Evolutionary conservation across 768 basidiomycete species (phyloP).

Genomic region (Suillus subaureus): DNA sequence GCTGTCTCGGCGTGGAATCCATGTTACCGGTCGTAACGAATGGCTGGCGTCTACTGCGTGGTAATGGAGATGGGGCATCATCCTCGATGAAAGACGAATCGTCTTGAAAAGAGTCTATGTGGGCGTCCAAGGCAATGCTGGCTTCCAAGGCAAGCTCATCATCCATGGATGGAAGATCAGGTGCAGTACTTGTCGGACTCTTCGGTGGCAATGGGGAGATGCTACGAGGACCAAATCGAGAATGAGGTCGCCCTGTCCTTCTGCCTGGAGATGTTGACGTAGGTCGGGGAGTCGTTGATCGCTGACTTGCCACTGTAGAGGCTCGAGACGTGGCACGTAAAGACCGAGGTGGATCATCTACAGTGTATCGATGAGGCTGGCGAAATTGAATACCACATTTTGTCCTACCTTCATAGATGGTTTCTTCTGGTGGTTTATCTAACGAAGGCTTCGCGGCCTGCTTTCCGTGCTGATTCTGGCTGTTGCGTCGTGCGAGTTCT

Average conservation of each 20-base stretch:
- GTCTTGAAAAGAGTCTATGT: conserved; percentile 29
- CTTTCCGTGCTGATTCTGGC: conserved; percentile 69
- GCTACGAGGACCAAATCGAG: conserved; percentile 70
- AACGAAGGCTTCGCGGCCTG: conserved; percentile 39
- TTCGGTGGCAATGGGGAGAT: conserved; percentile 67
- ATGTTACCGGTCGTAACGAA: conserved; percentile 56
- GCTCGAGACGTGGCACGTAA: conserved; percentile 58
- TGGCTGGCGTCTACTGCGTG: conserved; percentile 72
- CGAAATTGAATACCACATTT: conserved; percentile 12
- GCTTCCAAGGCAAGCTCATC: conserved; percentile 48
- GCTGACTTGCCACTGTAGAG: conserved; percentile 42
- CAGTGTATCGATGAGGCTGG: conserved; percentile 6
- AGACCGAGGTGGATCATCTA: conserved; percentile 63
- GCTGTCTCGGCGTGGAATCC: conserved; percentile 54
- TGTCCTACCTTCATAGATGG: conserved; percentile 75
- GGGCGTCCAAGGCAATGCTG: conserved; percentile 39
- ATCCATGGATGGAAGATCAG: conserved; percentile 43
- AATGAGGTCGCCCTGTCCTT: conserved; percentile 44
- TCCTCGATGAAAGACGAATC: conserved; percentile 26
- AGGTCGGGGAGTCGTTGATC: conserved; percentile 50
- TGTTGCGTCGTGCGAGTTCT: conserved; percentile 83
- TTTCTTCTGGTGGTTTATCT: conserved; percentile 57
- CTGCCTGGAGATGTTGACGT: conserved; percentile 44
- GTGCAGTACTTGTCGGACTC: conserved; percentile 34
- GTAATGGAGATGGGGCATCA: conserved; percentile 51